Conservation (phyloP, 2,329 filamentous ascomycete species). For the Magnaporthiopsis rhizophila region DNA sequence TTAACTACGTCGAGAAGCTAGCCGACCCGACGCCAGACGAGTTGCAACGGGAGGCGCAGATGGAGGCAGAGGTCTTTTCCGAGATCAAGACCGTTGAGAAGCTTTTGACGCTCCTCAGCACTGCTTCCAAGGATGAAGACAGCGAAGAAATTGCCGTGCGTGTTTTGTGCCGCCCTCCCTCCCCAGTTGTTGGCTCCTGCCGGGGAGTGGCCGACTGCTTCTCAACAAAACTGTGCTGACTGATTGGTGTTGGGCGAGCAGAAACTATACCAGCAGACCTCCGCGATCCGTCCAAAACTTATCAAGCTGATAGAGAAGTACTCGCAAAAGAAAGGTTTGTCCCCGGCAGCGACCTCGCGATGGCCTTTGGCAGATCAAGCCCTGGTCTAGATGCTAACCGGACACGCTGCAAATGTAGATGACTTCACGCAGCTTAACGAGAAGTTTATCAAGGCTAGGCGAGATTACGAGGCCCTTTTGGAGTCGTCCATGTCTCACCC, state of each 20-base stretch:
- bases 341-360: neutral
- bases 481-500: constrained; percentile 96
- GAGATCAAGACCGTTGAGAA: constrained; percentile 59
- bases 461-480: constrained; percentile 92
- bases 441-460: constrained; percentile 97
- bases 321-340: constrained; percentile 92
- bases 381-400: constrained; percentile 15
- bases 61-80: constrained; percentile 67
- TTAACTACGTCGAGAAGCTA: constrained; percentile 98
- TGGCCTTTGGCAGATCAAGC: neutral
- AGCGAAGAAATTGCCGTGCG: constrained; percentile 89
- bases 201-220: too few species aligned
- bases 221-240: constrained; percentile 7
- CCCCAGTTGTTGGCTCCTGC: too few species aligned
- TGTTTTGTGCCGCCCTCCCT: neutral
- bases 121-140: constrained; percentile 73
- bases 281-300: constrained; percentile 90
- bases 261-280: constrained; percentile 83
- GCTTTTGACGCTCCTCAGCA: constrained; percentile 80
- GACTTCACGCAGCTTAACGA: constrained; percentile 98
- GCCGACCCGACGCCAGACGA: constrained; percentile 92
- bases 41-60: constrained; percentile 88
- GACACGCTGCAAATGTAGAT: constrained; percentile 44
- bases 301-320: constrained; percentile 99
- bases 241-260: constrained; percentile 18